Evolutionary conservation across 148 eudicot genomes (phyloP).

Genomic region (Spergularia marina): DNA sequence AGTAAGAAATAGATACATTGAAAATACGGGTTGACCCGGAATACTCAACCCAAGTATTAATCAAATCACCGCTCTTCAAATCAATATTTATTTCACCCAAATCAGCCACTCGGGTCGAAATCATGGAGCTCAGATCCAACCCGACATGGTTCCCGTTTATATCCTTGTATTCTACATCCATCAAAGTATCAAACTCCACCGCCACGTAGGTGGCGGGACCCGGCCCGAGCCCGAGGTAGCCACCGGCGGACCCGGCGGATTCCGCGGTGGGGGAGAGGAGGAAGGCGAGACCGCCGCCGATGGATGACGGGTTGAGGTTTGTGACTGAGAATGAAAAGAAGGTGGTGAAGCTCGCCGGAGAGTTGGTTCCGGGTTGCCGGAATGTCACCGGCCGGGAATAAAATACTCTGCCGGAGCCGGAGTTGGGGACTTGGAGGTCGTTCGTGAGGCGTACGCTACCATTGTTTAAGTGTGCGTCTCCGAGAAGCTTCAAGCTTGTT

Average conservation of each 20-base stretch:
- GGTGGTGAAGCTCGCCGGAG: conserved; percentile 52
- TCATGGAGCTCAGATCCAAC: conserved; percentile 60
- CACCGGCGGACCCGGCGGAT: conserved; percentile 51
- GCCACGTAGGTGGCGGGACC: conserved; percentile 44
- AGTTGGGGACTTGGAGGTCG: conserved; percentile 70
- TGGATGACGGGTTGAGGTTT: conserved; percentile 67
- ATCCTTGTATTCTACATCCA: conserved; percentile 76
- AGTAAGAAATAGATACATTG: conserved; percentile 58
- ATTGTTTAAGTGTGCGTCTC: conserved; percentile 77
- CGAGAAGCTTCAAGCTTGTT: conserved; percentile 57
- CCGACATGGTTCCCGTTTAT: conserved; percentile 88
- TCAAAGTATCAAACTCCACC: conserved; percentile 75
- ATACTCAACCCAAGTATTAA: conserved; percentile 80
- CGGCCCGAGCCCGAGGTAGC: conserved; percentile 39
- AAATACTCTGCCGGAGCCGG: conserved; percentile 64
- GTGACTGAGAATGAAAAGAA: conserved; percentile 67
- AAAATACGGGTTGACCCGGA: conserved; percentile 42
- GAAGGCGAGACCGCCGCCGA: conserved; percentile 84
- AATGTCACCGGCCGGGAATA: conserved; percentile 52
- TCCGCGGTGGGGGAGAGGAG: conserved; percentile 50
- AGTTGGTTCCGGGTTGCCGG: conserved; percentile 27
- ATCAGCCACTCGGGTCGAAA: conserved; percentile 49
- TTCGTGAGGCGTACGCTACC: conserved; percentile 58
- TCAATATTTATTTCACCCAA: conserved; percentile 54
- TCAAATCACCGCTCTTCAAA: conserved; percentile 67